These are phyloP conservation scores for Hanseniaspora nectarophila DNA, from an alignment of 805 yeast species.

Conservation along the genomic window DNA sequence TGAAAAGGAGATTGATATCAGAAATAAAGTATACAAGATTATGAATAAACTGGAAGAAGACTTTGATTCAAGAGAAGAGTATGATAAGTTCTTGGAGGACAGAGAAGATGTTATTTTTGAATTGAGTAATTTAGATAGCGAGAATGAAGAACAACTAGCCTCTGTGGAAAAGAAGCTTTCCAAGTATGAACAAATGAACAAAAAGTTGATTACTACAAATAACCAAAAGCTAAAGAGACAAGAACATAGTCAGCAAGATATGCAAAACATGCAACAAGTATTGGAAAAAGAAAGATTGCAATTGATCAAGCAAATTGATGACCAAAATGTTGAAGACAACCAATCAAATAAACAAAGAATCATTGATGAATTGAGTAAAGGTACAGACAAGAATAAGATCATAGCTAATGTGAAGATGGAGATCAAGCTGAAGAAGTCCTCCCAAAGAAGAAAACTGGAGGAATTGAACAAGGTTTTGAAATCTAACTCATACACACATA, in stretches of 20 bases:
- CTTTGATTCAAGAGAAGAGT: constrained; percentile 48
- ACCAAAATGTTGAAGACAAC: constrained; percentile 35
- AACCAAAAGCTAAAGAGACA: constrained; percentile 60
- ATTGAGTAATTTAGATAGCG: constrained; percentile 37
- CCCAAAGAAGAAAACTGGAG: constrained; percentile 45
- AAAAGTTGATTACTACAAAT: constrained; percentile 62
- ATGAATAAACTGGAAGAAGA: constrained; percentile 73
- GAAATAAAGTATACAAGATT: constrained; percentile 62
- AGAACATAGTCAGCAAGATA: constrained; percentile 51
- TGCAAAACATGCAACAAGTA: constrained; percentile 36
- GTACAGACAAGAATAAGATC: constrained; percentile 36
- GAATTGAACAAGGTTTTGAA: constrained; percentile 31
- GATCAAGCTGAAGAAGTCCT: constrained; percentile 46
- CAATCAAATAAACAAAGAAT: constrained; percentile 42
- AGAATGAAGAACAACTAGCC: constrained; percentile 53
- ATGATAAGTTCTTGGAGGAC: constrained; percentile 69
- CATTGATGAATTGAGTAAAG: constrained; percentile 39
- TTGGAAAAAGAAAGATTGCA: constrained; percentile 42
- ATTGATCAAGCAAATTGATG: constrained; percentile 44
- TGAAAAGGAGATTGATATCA: constrained; percentile 83
- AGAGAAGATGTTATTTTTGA: constrained; percentile 65
- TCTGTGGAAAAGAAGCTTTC: constrained; percentile 53
- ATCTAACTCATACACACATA: constrained; percentile 29
- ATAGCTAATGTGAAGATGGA: constrained; percentile 42
- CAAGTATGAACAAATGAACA: constrained; percentile 62